These are phyloP conservation scores for Fagus sylvatica DNA, from an alignment of 306 rosid genomes.

Conservation along the genomic window DNA sequence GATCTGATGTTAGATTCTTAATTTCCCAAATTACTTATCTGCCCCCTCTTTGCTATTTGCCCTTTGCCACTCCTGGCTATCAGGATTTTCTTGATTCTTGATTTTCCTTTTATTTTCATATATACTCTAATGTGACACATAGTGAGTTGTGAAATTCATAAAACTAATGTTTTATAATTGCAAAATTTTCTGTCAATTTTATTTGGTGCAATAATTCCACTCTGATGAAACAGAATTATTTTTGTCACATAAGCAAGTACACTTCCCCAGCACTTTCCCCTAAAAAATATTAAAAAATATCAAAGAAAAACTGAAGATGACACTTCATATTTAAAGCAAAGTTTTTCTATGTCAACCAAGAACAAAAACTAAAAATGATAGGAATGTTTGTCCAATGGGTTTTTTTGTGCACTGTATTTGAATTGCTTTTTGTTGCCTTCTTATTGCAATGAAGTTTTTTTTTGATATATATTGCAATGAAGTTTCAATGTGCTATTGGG, in stretches of 20 bases:
- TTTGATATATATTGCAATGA: neutral
- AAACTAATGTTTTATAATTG: neutral
- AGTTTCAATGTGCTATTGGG: neutral
- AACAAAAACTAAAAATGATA: neutral
- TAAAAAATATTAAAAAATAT: neutral
- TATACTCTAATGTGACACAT: neutral
- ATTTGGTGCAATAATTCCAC: neutral
- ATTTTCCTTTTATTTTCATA: conserved; percentile 2
- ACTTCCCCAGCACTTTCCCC: neutral
- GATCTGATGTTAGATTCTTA: conserved; percentile 12
- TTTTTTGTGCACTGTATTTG: neutral
- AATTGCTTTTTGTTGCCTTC: neutral
- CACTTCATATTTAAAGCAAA: neutral
- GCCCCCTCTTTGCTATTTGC: conserved; percentile 36
- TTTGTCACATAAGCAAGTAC: neutral
- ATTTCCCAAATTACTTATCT: conserved; percentile 32
- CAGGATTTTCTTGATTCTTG: conserved; percentile 1
- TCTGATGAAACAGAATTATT: too few relatives aligned
- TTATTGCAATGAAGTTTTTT: neutral
- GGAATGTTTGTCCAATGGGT: neutral
- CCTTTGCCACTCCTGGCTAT: neutral
- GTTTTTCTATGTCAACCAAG: neutral
- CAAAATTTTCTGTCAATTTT: neutral
- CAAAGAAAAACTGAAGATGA: neutral
- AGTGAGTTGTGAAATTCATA: neutral